Base-by-base conservation (phyloP, 23 red algal species). In the Gracilaria caudata region DNA sequence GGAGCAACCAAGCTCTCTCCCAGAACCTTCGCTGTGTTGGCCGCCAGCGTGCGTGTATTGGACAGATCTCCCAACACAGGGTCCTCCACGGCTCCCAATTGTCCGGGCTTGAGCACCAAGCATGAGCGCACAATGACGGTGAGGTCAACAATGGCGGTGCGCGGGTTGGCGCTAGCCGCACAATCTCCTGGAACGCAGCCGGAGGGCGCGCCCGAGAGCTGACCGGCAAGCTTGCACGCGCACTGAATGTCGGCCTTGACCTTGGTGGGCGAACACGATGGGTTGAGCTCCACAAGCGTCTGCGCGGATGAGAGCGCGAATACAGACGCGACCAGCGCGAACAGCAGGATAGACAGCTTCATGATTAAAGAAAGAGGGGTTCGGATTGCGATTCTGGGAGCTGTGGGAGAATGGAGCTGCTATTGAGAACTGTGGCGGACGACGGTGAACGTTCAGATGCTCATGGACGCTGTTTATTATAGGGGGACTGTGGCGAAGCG, bases 251-350 rank as follows among this genome's bases (percentile, higher is more conserved):
- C 70, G 40, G 70, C 37, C 21, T 11, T 43, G 19, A 75, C 29
- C 70, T 25, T 46, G 20, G 70, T 47, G 37, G 70, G 39, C 19
- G 70, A 75, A 29, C 70, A 75, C 38, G 12, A 12, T 3, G 70
- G 70, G 40, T 75, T 75, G 70, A 75, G 43, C 70, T 46, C n/a
- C 20, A 75, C 43, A 38, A 75, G 70, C 39, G 70, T 75, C n/a
- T 43, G 43, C n/a, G 39, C 70, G 1, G 70, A 75, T 9, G 38
- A 32, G 20, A 33, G 29, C 7, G 20, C 70, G 36, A 66, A 66
- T 8, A 66, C 32, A 17, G 25, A 29, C 33, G 40, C 40, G 29
- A 43, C 4, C 19, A 75, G 14, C 37, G 43, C 21, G 21, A 75
- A 40, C 39, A 47, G 8, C 29, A 75, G 0, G 21, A 47, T 14